Base-by-base conservation (phyloP, 2,329 filamentous ascomycete genomes). In the Sporothrix brunneoviolacea region DNA sequence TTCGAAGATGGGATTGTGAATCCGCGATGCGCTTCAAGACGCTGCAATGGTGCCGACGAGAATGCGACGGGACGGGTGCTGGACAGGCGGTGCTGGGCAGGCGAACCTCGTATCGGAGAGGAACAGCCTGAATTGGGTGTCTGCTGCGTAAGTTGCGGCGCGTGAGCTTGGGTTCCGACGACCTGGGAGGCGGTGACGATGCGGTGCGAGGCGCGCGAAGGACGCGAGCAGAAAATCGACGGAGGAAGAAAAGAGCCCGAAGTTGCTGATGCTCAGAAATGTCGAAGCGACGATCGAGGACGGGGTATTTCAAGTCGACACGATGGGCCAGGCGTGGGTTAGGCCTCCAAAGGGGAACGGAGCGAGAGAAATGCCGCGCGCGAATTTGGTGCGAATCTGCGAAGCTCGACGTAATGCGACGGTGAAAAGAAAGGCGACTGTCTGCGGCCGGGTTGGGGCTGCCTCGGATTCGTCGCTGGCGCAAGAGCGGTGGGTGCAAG, bases 271-370 rank as follows among this genome's bases (percentile, higher is more conserved):
- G 6, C 22, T 28, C n/a, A 22, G 22, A 19, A 8, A 37, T 21
- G 9, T 12, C 10, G 15, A 21, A n/a, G 21, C 24, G 12, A 12
- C 8, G 22, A 46, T 19, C 10, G 21, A 19, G 33, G 33, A 37
- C 43, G 22, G 16, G 21, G 33, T 46, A 46, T 46, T 37, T 46
- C n/a, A 46, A 37, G 43, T 8, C 19, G 43, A 46, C 28, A 33
- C 8, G 33, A 13, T 27, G 22, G 21, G 43, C 10, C 8, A 37
- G 22, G 21, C 8, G 30, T 10, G 21, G 21, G 15, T 37, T 12
- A 37, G 43, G 32, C 24, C 33, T 36, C 43, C 43, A 27, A 46
- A 21, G 19, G 16, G 21, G 33, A 46, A 27, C 9, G 6, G n/a
- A 21, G 33, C 16, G 19, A 36, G 5, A 27, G 22, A 36, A 12